Evolutionary conservation across 371 early-diverging fungal genomes (phyloP), one percentile per base, ranked within the genome.

Genomic region (Coemansia sp.): DNA sequence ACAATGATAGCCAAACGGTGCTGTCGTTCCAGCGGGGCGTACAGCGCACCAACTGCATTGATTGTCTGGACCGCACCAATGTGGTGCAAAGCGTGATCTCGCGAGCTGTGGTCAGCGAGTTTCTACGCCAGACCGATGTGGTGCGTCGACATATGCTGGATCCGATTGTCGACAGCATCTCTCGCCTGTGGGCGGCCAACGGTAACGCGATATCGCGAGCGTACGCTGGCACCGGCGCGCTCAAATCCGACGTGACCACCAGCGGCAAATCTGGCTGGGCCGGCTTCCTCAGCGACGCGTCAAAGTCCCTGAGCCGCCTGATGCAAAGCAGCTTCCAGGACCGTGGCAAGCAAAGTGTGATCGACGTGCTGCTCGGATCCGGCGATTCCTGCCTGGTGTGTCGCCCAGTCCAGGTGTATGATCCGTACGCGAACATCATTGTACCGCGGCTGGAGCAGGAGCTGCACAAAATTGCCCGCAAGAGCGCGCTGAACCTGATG

Each of bases 151-250:
- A 38, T 30, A 45, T 72, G 20, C 64, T 65, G 40, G 59, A 69
- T 36, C 72, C 84, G 68, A 55, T 39, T 8, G 47, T 71, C 3
- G 63, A 62, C 14, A 58, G 57, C 20, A 33, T 79, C 10, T 63
- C 64, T 36, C 55, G 59, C 43, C 42, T 77, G 62, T 84, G 83
- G 69, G 75, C 74, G 5, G 80, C 61, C 2, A 71, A 99, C 76
- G 99, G 98, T 1, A 97, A 99, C 76, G 84, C 84, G 47, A 74
- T 99, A 2, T 94, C 95, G 31, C 86, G 85, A 48, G 91, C 97
- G 33, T 99, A 99, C 78, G 90, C 99, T 2, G 99, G 99, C 12
- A 99, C 99, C 34, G 94, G 94, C 3, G 99, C 99, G 5, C 82
- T 99, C 4, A 96, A 97, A 65, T 90, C 94, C 2, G 88, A 92